phyloP scores from a whole-genome alignment of 257 asterid species.

The Solanum chiquidenum region DNA sequence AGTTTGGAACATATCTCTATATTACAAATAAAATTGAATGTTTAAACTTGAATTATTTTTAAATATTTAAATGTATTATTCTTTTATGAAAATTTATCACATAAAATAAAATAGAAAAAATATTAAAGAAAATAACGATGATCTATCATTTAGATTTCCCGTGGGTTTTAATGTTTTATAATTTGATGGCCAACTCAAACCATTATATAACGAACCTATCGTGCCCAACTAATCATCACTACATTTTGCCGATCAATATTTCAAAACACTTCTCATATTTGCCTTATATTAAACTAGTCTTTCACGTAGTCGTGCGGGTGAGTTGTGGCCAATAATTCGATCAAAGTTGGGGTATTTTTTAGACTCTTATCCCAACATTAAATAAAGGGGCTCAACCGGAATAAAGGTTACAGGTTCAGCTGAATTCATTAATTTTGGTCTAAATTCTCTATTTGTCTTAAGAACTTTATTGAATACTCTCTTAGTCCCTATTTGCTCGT shows the following conservation, averaged over 20 bases:
- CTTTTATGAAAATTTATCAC: too few relatives aligned
- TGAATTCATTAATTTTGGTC: background rate
- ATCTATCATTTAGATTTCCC: background rate
- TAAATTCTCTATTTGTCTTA: too few relatives aligned
- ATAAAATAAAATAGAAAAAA: too few relatives aligned
- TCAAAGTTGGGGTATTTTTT: too few relatives aligned
- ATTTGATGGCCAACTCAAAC: background rate
- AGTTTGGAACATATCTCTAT: too few relatives aligned
- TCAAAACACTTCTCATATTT: background rate
- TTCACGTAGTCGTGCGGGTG: background rate
- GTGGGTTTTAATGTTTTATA: too few relatives aligned
- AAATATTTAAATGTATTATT: too few relatives aligned
- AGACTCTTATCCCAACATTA: background rate
- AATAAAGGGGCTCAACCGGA: background rate
- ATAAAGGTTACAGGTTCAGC: too few relatives aligned
- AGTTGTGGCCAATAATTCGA: background rate
- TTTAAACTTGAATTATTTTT: too few relatives aligned
- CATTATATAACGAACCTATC: background rate
- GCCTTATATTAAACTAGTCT: background rate
- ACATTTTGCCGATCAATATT: too few relatives aligned
- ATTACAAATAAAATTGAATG: too few relatives aligned
- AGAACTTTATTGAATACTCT: background rate
- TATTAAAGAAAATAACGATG: background rate
- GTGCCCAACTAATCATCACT: background rate
- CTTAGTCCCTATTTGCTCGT: too few relatives aligned